Evolutionary conservation across 2,329 filamentous ascomycete genomes (phyloP).

Genomic region (Rhynchosporium secalis): DNA sequence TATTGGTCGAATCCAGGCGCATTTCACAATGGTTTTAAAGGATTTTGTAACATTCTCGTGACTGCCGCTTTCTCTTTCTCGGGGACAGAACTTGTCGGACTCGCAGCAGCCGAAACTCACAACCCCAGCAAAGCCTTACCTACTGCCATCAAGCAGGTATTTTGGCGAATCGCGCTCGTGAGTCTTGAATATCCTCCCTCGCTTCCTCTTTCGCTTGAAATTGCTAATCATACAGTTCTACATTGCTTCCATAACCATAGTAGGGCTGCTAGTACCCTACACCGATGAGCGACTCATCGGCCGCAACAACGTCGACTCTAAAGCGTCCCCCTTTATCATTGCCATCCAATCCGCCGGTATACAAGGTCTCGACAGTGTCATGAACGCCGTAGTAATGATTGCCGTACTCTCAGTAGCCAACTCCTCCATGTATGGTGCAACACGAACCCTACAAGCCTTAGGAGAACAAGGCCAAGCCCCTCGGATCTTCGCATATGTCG

Average conservation of each 20-base stretch:
- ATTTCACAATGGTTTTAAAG: conserved; percentile 80
- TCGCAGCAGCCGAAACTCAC: conserved; percentile 76
- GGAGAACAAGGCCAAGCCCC: conserved; percentile 87
- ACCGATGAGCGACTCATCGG: conserved; percentile 62
- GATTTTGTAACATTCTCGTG: conserved; percentile 74
- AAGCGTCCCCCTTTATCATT: conserved; percentile 90
- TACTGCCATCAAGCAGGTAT: conserved; percentile 90
- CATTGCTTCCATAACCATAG: conserved; percentile 75
- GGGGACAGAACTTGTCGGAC: conserved; percentile 75
- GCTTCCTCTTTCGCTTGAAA: conserved; percentile 54
- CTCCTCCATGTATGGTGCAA: conserved; percentile 87
- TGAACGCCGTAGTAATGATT: conserved; percentile 92
- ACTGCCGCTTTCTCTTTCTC: conserved; percentile 75
- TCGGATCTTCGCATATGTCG: conserved; percentile 74
- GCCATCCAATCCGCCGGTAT: conserved; percentile 86
- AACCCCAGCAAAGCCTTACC: conserved; percentile 80
- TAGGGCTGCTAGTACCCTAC: conserved; percentile 82
- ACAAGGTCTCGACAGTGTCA: conserved; percentile 75
- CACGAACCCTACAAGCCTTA: conserved; percentile 83
- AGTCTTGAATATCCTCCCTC: conserved; percentile 32
- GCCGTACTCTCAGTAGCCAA: conserved; percentile 90
- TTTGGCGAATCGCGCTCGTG: conserved; percentile 84
- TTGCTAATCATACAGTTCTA: conserved; percentile 60
- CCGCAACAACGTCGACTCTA: conserved; percentile 61
- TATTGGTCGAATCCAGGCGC: conserved; percentile 80